Evolutionary conservation across 495 filamentous ascomycete genomes (phyloP), one percentile per base, ranked within the genome.

Genomic region (Aspergillus ellipticus): DNA sequence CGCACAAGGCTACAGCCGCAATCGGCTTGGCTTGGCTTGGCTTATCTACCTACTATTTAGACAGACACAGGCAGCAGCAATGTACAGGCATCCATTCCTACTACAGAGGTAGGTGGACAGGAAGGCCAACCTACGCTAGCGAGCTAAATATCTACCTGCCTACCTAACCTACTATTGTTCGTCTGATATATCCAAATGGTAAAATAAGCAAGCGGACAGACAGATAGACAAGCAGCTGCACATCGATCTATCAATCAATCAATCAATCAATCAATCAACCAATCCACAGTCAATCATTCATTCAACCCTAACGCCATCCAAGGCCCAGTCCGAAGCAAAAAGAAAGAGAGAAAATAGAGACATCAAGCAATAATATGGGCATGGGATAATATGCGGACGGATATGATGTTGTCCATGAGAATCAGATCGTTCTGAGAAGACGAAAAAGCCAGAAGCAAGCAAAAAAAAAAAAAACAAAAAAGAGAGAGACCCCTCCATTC

Each of bases 401-500:
- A n/a, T n/a, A n/a, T n/a, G n/a, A n/a, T n/a, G n/a, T n/a, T n/a
- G n/a, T n/a, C n/a, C n/a, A 46, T 28, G 17, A 19, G 28, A 17
- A 17, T 3, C n/a, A n/a, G n/a, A n/a, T n/a, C n/a, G n/a, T n/a
- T n/a, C n/a, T n/a, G 35, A 15, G 21, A 53, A 42, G n/a, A 22
- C 13, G 15, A 43, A 13, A 53, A 53, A 15, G n/a, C n/a, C n/a
- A n/a, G n/a, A n/a, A n/a, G n/a, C n/a, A n/a, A 19, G 33, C 20
- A 22, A 55, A n/a, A 49, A 55, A 41, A 21, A 21, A 42, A 37
- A 11, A 51, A 19, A 41, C 5, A 15, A 47, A 43, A 31, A 37
- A 47, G 10, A 19, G 1, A 15, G 31, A 42, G 28, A 47, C 37
- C 6, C 21, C 17, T 49, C 31, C 9, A 35, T 46, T 4, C 45